Evolutionary conservation across 2,329 filamentous ascomycete species (phyloP).

Genomic region (Aspergillus sp.): DNA sequence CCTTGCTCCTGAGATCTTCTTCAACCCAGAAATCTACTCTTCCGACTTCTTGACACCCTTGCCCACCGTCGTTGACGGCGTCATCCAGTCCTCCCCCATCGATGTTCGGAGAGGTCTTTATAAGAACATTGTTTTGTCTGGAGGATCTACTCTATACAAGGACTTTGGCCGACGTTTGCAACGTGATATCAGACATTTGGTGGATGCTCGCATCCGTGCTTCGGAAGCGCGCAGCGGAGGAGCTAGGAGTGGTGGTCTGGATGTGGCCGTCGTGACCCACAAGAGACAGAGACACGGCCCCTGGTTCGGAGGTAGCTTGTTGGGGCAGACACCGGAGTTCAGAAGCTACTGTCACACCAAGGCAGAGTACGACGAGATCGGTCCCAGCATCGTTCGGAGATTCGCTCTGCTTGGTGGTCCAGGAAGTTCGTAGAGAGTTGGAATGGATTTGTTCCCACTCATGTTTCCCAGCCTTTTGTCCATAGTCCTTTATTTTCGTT

Average conservation of each 20-base stretch:
- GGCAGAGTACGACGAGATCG: conserved; percentile 85
- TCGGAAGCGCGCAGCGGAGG: conserved; percentile 90
- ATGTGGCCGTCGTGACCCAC: conserved; percentile 95
- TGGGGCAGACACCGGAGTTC: conserved; percentile 97
- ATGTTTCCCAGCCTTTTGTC: too few species aligned
- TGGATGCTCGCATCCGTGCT: conserved; percentile 86
- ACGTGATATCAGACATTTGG: conserved; percentile 92
- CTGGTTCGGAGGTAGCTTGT: conserved; percentile 95
- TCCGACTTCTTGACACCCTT: conserved; percentile 97
- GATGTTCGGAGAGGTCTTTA: conserved; percentile 95
- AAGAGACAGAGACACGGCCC: conserved; percentile 96
- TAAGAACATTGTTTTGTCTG: conserved; percentile 98
- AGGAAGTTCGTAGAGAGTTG: conserved; percentile 48
- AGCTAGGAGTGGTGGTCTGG: conserved; percentile 86
- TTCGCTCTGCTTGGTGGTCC: conserved; percentile 92
- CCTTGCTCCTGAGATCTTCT: conserved; percentile 97
- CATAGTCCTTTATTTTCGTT: not conserved
- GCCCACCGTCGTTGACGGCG: conserved; percentile 87
- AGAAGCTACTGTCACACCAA: conserved; percentile 98
- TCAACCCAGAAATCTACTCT: conserved; percentile 99
- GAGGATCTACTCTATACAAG: conserved; percentile 96
- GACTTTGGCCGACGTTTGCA: conserved; percentile 95
- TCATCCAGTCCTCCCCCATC: conserved; percentile 96
- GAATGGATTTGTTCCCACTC: too few species aligned
- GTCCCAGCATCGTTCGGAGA: conserved; percentile 88